Base-by-base conservation (phyloP, 306 rosid species). In the Begonia peltatifolia region DNA sequence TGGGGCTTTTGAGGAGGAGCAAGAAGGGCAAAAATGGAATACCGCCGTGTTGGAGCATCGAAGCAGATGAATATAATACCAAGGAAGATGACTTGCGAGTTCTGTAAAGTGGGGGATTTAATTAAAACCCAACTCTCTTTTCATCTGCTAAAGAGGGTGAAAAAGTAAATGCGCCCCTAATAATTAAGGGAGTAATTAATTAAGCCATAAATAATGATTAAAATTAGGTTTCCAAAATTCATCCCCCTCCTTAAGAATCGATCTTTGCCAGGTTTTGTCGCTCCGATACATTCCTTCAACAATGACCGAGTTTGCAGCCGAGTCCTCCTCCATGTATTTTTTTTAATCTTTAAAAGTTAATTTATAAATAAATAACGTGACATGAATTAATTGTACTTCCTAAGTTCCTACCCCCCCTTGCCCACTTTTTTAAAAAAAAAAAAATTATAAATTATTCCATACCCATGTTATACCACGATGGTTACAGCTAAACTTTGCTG, bases 401-500 rank as follows among this genome's bases (percentile, higher is more conserved):
- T n/a, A n/a, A n/a, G n/a, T n/a, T n/a, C n/a, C n/a, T n/a, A n/a
- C n/a, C n/a, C n/a, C n/a, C n/a, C n/a, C n/a, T n/a, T n/a, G n/a
- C n/a, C n/a, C n/a, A n/a, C 41, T 56, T 71, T 50, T 20, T 14
- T 12, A 14, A 79, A 10, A 44, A 10, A 3, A 14, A 79, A 10
- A 44, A 10, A 3, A 62, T 69, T 75, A 67, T 84, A 81, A 30
- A 30, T 30, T 30, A 38, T 82, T 80, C 81, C 47, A 63, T 50
- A 18, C 69, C 83, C 95, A 89, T 93, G 94, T 84, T 82, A 68
- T 49, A 49, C 90, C 95, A 89, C 87, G 95, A 80, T 63, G 87
- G 54, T 72, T 74, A 89, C 95, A 89, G 87, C 95, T 82, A 84
- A 76, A 71, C 84, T 59, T 71, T 46, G 38, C 50, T 59, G 15